Evolutionary conservation across 176 grass and related monocot genomes (phyloP).

Genomic region (Bothriochloa decipiens): DNA sequence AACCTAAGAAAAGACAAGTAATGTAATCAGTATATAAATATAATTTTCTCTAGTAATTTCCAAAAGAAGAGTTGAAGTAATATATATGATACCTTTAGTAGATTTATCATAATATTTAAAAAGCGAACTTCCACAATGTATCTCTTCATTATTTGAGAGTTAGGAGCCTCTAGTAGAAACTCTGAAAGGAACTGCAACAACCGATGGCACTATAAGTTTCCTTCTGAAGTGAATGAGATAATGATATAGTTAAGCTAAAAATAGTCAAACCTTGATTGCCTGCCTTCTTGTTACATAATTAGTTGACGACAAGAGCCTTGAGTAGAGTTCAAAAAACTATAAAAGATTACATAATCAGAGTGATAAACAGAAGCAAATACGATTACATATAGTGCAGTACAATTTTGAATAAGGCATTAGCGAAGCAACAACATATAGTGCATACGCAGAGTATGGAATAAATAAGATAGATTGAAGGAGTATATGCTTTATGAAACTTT

Average conservation of each 20-base stretch:
- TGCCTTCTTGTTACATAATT: conserved; percentile 99
- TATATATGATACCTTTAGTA: conserved; percentile 81
- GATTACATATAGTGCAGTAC: no score
- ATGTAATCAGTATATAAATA: neutral
- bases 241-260: conserved; percentile 31
- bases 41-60: conserved; percentile 31
- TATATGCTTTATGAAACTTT: conserved; percentile 9
- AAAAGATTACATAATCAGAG: conserved; percentile 34
- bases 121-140: conserved; percentile 85
- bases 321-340: conserved; percentile 88
- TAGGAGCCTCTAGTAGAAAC: conserved; percentile 82
- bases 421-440: conserved; percentile 7
- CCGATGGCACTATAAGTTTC: conserved; percentile 31
- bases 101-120: conserved; percentile 74
- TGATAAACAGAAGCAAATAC: neutral
- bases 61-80: conserved; percentile 16
- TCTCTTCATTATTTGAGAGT: conserved; percentile 97
- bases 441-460: neutral
- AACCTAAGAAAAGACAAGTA: neutral
- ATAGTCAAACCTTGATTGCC: conserved; percentile 79
- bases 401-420: neutral
- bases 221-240: conserved; percentile 25
- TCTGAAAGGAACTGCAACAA: conserved; percentile 92
- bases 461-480: conserved; percentile 14
- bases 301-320: conserved; percentile 73